Evolutionary conservation across 306 rosid species (phyloP), one percentile per base, ranked within the genome.

Genomic region (Acacia crassicarpa): DNA sequence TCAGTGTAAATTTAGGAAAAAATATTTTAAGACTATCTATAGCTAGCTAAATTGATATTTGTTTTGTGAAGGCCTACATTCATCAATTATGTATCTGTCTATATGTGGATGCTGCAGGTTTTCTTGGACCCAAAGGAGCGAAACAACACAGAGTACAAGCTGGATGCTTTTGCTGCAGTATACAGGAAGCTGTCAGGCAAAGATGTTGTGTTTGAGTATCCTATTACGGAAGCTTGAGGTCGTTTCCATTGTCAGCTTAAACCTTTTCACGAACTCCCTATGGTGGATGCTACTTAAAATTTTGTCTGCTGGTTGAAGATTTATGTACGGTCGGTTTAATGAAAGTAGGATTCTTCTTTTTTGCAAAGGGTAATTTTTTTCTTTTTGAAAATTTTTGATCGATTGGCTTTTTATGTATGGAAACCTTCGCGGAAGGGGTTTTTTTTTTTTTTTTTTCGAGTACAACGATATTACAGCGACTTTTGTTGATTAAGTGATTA

Each of bases 141-240:
- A 20, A 95, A 90, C 91, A 91, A 91, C 86, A 93, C 97, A 0
- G 97, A 93, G 78, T 95, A 90, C 90, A 95, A 95, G 93, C 85
- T 95, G 79, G 98, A 95, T 71, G 91, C 94, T 40, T 95, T 93
- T 75, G 62, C 98, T 32, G 95, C 97, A 3, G 98, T 95, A 63
- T 93, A 91, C 84, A 78, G 95, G 86, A 95, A 95, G 90, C 91
- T 95, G 44, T 88, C 98, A 0, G 98, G 98, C 74, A 93, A 91
- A 85, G 98, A 95, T 68, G 98, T 93, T 17, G 94, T 91, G 75
- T 95, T 95, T 17, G 98, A 95, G 75, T 95, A 90, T 76, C 98
- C 97, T 5, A 54, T 87, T 4, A 59, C 92, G 0, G 98, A 93
- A 84, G 89, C 93, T 15, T 93, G 88, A 81, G 49, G 77, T 70